phyloP scores from a whole-genome alignment of 164 flowering plant genomes.

The Umbellularia californica region DNA sequence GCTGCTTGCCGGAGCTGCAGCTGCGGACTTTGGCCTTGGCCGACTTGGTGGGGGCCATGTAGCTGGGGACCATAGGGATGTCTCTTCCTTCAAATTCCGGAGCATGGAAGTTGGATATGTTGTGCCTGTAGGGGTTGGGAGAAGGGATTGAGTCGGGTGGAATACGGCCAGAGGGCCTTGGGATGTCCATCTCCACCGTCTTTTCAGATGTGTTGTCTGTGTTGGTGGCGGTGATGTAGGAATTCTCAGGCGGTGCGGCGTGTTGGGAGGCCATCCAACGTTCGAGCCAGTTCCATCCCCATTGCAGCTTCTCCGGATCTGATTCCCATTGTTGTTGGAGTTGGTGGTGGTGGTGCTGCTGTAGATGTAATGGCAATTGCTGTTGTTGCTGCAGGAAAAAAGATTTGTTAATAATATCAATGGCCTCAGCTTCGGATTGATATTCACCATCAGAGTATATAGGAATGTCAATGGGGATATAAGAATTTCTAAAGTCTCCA shows the following conservation, averaged over 20 bases:
- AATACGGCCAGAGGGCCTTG: slow-evolving; percentile 25
- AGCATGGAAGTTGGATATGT: background rate
- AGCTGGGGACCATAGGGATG: slow-evolving; percentile 55
- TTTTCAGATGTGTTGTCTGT: slow-evolving; percentile 72
- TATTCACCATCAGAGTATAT: too few relatives aligned
- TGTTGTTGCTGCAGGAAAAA: slow-evolving; percentile 1
- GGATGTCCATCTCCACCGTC: slow-evolving; percentile 76
- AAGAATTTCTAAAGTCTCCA: too few relatives aligned
- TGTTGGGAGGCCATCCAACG: slow-evolving; percentile 84
- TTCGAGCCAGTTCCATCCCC: slow-evolving; percentile 97
- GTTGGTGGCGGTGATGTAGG: slow-evolving; percentile 31
- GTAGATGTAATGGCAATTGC: background rate
- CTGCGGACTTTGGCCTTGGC: slow-evolving; percentile 72
- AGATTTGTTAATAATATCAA: too few relatives aligned
- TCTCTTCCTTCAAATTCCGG: background rate
- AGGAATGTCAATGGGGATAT: too few relatives aligned
- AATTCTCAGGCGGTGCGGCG: slow-evolving; percentile 25
- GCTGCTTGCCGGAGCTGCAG: slow-evolving; percentile 32
- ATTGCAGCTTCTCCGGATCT: slow-evolving; percentile 44
- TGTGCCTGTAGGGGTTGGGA: slow-evolving; percentile 14
- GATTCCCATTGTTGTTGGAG: slow-evolving; percentile 17
- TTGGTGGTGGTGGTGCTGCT: slow-evolving; percentile 38
- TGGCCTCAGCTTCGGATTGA: too few relatives aligned
- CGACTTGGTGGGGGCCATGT: slow-evolving; percentile 89
- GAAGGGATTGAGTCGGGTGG: slow-evolving; percentile 15